A percentile compares a stretch with the other conserved stretches of the same genome.
Evolutionary conservation across 164 flowering plant species (phyloP).

Genomic region (Kingdonia uniflora): DNA sequence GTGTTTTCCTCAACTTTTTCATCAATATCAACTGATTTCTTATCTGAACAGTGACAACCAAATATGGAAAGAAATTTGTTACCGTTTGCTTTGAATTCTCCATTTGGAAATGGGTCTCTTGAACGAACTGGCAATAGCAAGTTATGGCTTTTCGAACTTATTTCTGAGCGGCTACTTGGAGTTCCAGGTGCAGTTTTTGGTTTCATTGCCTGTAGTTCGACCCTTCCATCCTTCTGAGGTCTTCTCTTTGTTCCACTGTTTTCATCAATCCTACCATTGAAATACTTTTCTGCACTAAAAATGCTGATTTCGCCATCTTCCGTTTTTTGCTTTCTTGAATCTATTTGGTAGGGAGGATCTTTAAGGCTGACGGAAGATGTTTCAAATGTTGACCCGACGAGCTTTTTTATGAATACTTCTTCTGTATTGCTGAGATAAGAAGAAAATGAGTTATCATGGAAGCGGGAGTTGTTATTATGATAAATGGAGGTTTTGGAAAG

Average conservation of each 20-base stretch:
- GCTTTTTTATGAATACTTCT: conserved; percentile 19
- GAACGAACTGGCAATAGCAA: conserved; percentile 27
- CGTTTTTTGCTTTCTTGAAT: conserved; percentile 17
- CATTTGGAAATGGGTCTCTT: conserved; percentile 11
- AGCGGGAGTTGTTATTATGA: conserved; percentile 8
- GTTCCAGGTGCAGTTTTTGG: conserved; percentile 27
- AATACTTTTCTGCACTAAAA: conserved; percentile 68
- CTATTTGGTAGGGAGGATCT: conserved; percentile 9
- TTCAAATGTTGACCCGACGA: conserved; percentile 18
- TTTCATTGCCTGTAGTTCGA: conserved; percentile 4
- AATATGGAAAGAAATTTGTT: conserved; percentile 33
- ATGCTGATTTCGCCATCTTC: conserved; percentile 59
- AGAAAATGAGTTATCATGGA: conserved; percentile 39
- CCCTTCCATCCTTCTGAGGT: conserved; percentile 13
- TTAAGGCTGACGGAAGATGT: conserved; percentile 3
- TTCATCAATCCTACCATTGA: conserved; percentile 39
- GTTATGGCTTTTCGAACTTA: conserved; percentile 71
- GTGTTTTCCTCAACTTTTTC: conserved; percentile 8
- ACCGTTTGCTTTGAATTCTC: conserved; percentile 7
- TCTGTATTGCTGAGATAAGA: conserved; percentile 25
- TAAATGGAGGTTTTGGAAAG: conserved; percentile 11
- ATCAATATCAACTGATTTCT: conserved; percentile 33
- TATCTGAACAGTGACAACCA: conserved; percentile 37
- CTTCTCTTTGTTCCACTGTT: conserved; percentile 4
- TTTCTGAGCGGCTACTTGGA: conserved; percentile 58